Percentiles rank a stretch among this genome's conserved stretches.
Conservation (phyloP, 495 filamentous ascomycete genomes). For the Trichoderma parareesei region DNA sequence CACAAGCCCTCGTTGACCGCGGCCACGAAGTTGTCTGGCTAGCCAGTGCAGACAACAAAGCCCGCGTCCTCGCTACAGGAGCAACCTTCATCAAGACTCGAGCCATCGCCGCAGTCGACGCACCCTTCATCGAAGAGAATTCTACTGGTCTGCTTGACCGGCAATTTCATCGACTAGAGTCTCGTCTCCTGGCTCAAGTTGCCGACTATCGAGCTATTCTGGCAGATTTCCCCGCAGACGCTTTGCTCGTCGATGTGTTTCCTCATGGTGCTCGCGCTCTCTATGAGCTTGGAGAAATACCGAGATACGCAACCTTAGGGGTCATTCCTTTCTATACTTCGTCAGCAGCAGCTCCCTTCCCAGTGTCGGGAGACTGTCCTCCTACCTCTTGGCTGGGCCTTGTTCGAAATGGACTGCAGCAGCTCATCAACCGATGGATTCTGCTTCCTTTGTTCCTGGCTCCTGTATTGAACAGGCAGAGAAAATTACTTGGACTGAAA, state of each 20-base stretch:
- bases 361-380: constrained; percentile 4
- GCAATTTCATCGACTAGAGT: not conserved
- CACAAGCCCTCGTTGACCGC: constrained; percentile 7
- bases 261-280: constrained; percentile 10
- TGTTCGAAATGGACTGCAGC: not conserved
- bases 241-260: constrained; percentile 10
- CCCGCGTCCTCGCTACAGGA: not conserved
- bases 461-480: not conserved
- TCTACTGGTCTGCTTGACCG: constrained; percentile 1
- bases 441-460: not conserved
- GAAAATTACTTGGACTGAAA: not conserved
- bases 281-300: constrained; percentile 9
- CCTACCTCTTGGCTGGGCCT: not conserved
- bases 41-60: not conserved
- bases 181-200: constrained; percentile 10
- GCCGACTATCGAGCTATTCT: constrained; percentile 12
- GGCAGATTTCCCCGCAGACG: not conserved
- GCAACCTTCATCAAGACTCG: not conserved
- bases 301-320: constrained; percentile 1
- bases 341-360: not conserved
- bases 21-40: constrained; percentile 14
- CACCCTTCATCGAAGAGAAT: not conserved
- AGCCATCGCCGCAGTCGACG: constrained; percentile 2
- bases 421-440: not conserved
- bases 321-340: constrained; percentile 12